Evolutionary conservation across 257 asterid species (phyloP), one percentile per base, ranked within the genome.

Genomic region (Perilla frutescens): DNA sequence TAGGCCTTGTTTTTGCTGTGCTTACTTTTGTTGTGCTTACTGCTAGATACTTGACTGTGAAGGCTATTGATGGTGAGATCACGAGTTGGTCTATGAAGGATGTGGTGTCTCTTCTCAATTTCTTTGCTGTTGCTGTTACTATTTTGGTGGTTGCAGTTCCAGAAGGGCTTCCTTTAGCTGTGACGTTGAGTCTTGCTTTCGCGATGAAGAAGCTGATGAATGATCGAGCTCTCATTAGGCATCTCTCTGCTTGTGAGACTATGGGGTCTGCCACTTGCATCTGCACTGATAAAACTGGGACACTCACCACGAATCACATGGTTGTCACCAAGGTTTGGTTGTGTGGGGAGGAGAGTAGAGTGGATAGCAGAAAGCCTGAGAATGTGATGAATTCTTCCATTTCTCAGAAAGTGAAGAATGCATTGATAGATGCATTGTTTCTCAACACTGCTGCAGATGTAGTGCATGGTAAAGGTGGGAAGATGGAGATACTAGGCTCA

Each of bases 141-240:
- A 89, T 91, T 68, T 84, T 91, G 11, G 96, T 91, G 1, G 97
- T 91, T 64, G 97, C 97, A 2, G 97, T 91, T 6, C 96, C 97
- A 5, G 97, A 91, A 79, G 96, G 97, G 58, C 83, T 91, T 32
- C 96, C 97, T 0, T 71, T 91, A 60, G 97, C 97, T 45, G 97
- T 91, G 56, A 89, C 96, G 29, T 68, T 91, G 39, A 89, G 96
- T 43, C 87, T 91, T 48, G 97, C 97, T 2, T 91, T 91, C 64
- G 97, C 97, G 1, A 89, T 91, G 97, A 91, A 88, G 83, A 87
- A 91, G 55, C 66, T 91, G 68, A 91, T 91, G 97, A 84, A 78
- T 12, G 92, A 87, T 58, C 79, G 31, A 67, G 97, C 97, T 0
- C 78, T 91, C 13, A 90, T 89, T 4, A 74, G 95, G 62, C 92